Percentiles rank a stretch among this genome's conserved stretches.
Evolutionary conservation across 2,329 filamentous ascomycete species (phyloP).

Genomic region (Monosporascus sp.): DNA sequence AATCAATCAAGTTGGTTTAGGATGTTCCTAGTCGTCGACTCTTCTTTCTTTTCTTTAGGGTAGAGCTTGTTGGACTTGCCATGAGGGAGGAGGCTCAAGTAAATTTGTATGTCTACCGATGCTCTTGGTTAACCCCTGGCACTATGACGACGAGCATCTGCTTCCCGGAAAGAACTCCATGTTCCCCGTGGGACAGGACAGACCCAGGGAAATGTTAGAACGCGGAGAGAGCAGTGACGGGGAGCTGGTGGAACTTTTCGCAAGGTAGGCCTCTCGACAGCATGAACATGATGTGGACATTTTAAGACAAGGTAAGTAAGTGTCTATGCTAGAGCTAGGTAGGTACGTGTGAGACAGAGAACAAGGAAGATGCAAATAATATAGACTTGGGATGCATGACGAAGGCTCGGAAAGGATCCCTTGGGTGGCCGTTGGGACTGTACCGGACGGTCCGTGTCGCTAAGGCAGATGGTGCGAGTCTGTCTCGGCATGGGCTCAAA

Average conservation of each 20-base stretch:
- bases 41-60: not conserved
- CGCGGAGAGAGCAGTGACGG: not conserved
- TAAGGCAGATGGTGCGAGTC: not conserved
- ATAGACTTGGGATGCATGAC: no score
- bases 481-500: not conserved
- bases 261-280: no score
- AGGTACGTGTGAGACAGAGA: no score
- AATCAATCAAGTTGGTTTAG: not conserved
- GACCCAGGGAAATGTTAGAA: not conserved
- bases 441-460: not conserved
- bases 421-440: not conserved
- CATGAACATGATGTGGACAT: no score
- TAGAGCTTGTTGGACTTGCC: not conserved
- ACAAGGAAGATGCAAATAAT: no score
- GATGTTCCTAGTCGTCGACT: not conserved
- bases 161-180: not conserved
- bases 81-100: not conserved
- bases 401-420: no score
- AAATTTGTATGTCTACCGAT: not conserved
- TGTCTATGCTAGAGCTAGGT: no score
- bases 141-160: conserved; percentile 4
- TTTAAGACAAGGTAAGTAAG: no score
- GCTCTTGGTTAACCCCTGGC: not conserved
- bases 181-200: not conserved
- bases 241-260: no score